Evolutionary conservation across 495 filamentous ascomycete genomes (phyloP), one percentile per base, ranked within the genome.

Genomic region (Penicillium flavigenum): DNA sequence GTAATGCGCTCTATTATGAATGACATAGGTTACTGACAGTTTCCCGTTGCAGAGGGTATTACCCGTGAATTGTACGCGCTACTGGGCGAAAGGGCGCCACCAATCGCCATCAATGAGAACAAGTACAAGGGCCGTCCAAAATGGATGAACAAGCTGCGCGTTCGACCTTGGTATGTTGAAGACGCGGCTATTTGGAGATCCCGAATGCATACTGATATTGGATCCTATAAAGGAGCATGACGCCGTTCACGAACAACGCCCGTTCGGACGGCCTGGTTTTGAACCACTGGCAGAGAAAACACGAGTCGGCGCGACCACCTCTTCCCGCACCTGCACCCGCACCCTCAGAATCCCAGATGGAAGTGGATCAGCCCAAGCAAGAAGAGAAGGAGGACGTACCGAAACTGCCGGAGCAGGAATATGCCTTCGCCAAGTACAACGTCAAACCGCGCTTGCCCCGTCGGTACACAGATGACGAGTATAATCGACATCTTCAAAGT

Each of bases 401-500:
- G 0, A 63, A 72, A 24, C 42, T 61, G 2, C 45, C 56, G 11
- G 70, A 74, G 46, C 65, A 70, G 45, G 71, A 76, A 58, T 78
- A 83, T 58, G 51, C 83, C 69, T 81, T 86, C 75, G 62, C 84
- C 76, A 96, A 94, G 64, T 98, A 86, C 77, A 94, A 97, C 66
- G 82, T 95, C 48, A 79, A 86, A 43, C 82, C 89, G 20, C 76
- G 85, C 2, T 76, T 88, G 24, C 91, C 93, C 4, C 75, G 83
- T 48, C 69, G 68, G 54, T 97, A 96, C 68, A 88, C 83, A 41
- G 88, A 94, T 44, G 90, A 90, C 44, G 87, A 95, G 66, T 98
- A 98, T 71, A 85, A 87, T 48, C 73, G 81, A 50, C 83, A 89
- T 62, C 69, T 98, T 42, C 81, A 83, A 61, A 87, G 77, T 63